Percentiles rank a stretch among this genome's conserved stretches.
Evolutionary conservation across 1,284 basidiomycete genomes (phyloP).

Genomic region (Ganoderma meredithae): DNA sequence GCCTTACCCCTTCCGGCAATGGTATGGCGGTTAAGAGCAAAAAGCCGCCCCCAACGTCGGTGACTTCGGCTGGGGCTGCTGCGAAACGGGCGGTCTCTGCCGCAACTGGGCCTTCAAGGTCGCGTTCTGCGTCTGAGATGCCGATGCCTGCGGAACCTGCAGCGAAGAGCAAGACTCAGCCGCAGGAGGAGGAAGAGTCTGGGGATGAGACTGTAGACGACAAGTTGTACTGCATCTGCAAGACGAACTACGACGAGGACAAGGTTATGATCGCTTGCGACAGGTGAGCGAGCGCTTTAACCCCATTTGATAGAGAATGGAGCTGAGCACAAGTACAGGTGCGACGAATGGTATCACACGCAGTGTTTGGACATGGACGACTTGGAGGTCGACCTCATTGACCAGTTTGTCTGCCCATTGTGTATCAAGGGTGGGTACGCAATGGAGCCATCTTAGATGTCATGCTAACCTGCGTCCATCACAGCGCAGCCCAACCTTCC

Average conservation of each 20-base stretch:
- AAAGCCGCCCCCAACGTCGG: slow-evolving; percentile 37
- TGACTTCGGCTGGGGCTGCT: slow-evolving; percentile 23
- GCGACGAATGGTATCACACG: slow-evolving; percentile 91
- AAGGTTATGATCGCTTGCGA: slow-evolving; percentile 91
- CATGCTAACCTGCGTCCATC: neutral
- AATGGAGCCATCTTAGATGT: neutral
- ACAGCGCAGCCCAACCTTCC: slow-evolving; percentile 66
- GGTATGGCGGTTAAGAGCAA: slow-evolving; percentile 36
- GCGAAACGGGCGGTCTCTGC: slow-evolving; percentile 42
- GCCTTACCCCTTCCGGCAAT: slow-evolving; percentile 33
- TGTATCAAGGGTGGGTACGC: slow-evolving; percentile 72
- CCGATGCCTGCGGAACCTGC: slow-evolving; percentile 51
- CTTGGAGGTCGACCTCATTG: slow-evolving; percentile 80
- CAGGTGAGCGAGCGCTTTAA: slow-evolving; percentile 54
- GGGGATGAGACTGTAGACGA: slow-evolving; percentile 71
- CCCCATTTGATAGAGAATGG: slow-evolving; percentile 7
- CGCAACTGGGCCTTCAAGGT: slow-evolving; percentile 52
- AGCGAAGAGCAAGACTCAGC: slow-evolving; percentile 41
- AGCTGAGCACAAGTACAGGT: slow-evolving; percentile 52
- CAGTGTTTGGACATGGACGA: slow-evolving; percentile 82
- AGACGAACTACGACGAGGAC: slow-evolving; percentile 83
- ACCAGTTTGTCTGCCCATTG: slow-evolving; percentile 84
- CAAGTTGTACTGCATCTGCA: slow-evolving; percentile 85
- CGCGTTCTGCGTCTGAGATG: slow-evolving; percentile 73
- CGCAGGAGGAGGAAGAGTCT: slow-evolving; percentile 59